A percentile compares a stretch with the other conserved stretches of the same genome.
Conservation (phyloP, 1,139 yeast species). For the Meyerozyma athensensis region DNA sequence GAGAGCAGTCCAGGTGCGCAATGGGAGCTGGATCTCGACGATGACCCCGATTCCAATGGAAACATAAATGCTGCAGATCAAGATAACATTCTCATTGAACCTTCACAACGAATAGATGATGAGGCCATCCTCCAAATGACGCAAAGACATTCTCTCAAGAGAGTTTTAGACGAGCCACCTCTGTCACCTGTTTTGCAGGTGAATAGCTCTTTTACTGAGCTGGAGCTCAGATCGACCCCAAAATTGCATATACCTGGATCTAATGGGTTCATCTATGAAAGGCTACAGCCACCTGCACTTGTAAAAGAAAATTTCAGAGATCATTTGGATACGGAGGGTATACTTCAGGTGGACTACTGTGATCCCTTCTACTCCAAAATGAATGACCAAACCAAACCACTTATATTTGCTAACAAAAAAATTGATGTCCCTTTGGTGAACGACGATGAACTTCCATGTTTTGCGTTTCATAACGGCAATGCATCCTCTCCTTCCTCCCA, state of each 20-base stretch:
- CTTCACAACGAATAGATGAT: background rate
- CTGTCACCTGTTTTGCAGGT: slow-evolving; percentile 3
- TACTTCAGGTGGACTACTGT: slow-evolving; percentile 48
- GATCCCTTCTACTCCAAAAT: slow-evolving; percentile 61
- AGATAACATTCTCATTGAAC: too few relatives aligned
- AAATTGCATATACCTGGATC: background rate
- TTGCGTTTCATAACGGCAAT: slow-evolving; percentile 4
- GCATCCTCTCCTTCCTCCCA: background rate
- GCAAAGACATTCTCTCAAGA: background rate
- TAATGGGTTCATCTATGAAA: slow-evolving; percentile 13
- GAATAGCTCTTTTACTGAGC: background rate
- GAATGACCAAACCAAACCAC: slow-evolving; percentile 53
- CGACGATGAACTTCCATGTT: slow-evolving; percentile 10
- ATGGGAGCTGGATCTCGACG: background rate
- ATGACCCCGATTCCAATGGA: too few relatives aligned
- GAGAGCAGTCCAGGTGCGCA: background rate
- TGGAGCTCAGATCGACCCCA: background rate
- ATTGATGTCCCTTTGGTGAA: slow-evolving; percentile 36
- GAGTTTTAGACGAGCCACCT: background rate
- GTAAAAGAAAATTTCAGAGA: slow-evolving; percentile 21
- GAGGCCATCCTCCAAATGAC: background rate
- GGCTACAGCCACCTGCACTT: slow-evolving; percentile 17
- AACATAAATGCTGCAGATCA: too few relatives aligned
- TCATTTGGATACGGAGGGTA: slow-evolving; percentile 39
- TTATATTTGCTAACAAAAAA: slow-evolving; percentile 63